A percentile compares a stretch with the other conserved stretches of the same genome.
These are phyloP conservation scores for Hypomyces perniciosus DNA, from an alignment of 2,329 filamentous ascomycete species.

Conservation along the genomic window DNA sequence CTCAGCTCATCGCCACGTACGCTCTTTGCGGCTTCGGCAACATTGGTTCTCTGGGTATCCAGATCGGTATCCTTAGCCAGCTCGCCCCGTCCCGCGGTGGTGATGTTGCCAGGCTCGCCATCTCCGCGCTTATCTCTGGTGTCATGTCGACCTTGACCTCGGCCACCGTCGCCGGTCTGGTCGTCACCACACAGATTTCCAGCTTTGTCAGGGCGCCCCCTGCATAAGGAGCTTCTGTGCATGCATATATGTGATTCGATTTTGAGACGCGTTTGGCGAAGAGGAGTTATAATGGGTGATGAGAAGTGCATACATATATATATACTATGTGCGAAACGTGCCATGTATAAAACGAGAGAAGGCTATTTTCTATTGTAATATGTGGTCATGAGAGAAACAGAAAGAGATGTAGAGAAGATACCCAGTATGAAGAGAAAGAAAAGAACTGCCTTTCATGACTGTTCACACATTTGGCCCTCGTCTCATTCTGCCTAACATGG, in stretches of 20 bases:
- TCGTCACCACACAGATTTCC: constrained; percentile 50
- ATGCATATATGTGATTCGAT: not conserved
- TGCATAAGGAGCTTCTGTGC: not conserved
- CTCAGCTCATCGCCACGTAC: constrained; percentile 77
- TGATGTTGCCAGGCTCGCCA: constrained; percentile 68
- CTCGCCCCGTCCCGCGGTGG: constrained; percentile 68
- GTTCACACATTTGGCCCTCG: not conserved
- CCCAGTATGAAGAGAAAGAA: not conserved
- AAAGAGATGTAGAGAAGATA: not conserved
- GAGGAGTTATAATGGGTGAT: not conserved
- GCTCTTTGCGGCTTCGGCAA: constrained; percentile 81
- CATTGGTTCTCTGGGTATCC: constrained; percentile 79
- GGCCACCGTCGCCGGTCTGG: constrained; percentile 70
- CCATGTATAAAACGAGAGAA: not conserved
- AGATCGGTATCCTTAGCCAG: constrained; percentile 82
- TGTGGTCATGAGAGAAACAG: not conserved
- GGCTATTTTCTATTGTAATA: not conserved
- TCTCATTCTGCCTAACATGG: no score
- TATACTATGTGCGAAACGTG: not conserved
- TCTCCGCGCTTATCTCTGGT: constrained; percentile 73
- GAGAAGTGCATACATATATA: not conserved
- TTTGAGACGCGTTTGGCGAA: not conserved
- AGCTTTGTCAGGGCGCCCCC: constrained; percentile 8
- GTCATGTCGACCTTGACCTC: constrained; percentile 73
- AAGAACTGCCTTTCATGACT: not conserved